These are phyloP conservation scores for Hippophae rhamnoides DNA, from an alignment of 306 rosid genomes.

Conservation along the genomic window DNA sequence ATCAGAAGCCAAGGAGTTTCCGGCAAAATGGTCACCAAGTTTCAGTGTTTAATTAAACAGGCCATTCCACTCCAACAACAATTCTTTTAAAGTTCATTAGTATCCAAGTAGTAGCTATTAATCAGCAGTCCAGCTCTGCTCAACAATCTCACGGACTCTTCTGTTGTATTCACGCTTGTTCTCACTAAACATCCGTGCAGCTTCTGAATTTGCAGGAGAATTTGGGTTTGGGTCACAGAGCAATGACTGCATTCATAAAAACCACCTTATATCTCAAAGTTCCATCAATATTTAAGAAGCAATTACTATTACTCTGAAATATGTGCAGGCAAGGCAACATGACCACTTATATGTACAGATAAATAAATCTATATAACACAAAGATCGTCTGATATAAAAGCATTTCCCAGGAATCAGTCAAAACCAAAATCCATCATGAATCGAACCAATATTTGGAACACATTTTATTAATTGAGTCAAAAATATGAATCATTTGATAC, in stretches of 20 bases:
- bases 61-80: constrained; percentile 25
- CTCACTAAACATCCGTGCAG: constrained; percentile 88
- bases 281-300: no score
- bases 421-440: background rate
- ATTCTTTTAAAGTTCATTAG: constrained; percentile 20
- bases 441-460: constrained; percentile 4
- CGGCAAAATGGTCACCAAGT: constrained; percentile 36
- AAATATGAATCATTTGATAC: constrained; percentile 30
- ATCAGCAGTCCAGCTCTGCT: constrained; percentile 97
- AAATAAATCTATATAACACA: background rate
- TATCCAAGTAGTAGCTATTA: constrained; percentile 24
- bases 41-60: constrained; percentile 31
- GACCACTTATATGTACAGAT: no score
- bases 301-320: no score
- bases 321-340: no score
- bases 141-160: constrained; percentile 80
- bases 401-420: background rate
- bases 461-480: constrained; percentile 6
- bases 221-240: constrained; percentile 95
- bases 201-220: constrained; percentile 95
- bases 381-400: background rate
- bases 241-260: constrained; percentile 51
- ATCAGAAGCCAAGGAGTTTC: constrained; percentile 22
- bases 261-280: no score
- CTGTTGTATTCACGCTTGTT: constrained; percentile 89